Base-by-base conservation (phyloP, 2,329 filamentous ascomycete species). In the Microascus cirrosus region DNA sequence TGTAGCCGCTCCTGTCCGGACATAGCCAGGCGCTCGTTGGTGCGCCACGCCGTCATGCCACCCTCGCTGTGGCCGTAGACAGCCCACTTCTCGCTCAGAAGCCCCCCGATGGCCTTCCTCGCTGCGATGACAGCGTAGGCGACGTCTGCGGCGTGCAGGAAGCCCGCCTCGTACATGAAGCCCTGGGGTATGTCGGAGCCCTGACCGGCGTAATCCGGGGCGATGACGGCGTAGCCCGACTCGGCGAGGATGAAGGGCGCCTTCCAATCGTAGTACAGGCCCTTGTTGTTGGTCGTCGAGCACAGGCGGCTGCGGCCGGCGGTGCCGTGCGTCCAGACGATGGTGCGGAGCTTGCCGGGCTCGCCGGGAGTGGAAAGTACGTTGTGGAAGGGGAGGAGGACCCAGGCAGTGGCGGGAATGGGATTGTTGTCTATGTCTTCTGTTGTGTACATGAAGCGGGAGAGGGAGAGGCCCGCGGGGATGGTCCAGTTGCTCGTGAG, bases 241-340 rank as follows among this genome's bases (percentile, higher is more conserved):
- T 61, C 25, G 0, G 62, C 65, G 34, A 63, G 42, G 12, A 32
- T 18, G 24, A 66, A 63, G 0, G 64, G 62, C 2, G 58, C 63
- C 22, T 61, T 4, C 60, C 61, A 67, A 28, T 60, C 60, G 53
- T 67, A 67, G 54, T 65, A 60, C 1, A 67, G 57, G 28, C 56
- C 54, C 32, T 59, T 60, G 25, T 65, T 58, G 57, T 67, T 67
- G 4, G 60, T 63, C 3, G 65, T 60, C 10, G 65, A 61, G 35
- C 65, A 67, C 1, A 59, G 53, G 2, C 63, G 62, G 1, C 32
- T 55, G 25, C 59, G 39, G 2, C 65, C 65, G 10, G 65, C 62
- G 2, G 65, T 66, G 0, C 65, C 65, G 51, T 67, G 65, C 0
- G 65, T 58, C 65, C 65, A 67, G 11, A 62, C 65, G 3, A 65